Evolutionary conservation across 805 yeast species (phyloP).

Genomic region (Starmerella bombi): DNA sequence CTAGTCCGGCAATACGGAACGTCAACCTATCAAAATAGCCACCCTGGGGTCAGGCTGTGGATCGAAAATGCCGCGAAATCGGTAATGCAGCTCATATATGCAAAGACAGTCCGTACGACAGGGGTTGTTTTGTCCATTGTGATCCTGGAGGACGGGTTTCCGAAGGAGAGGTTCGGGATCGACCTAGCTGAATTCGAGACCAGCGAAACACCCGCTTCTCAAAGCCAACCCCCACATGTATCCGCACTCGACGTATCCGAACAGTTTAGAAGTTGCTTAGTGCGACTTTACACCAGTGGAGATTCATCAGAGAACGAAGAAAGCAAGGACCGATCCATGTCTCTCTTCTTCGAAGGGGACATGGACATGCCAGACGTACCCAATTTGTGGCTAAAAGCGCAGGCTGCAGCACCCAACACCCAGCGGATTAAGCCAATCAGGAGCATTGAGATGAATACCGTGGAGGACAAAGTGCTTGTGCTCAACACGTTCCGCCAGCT

Average conservation of each 20-base stretch:
- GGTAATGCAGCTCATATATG: constrained; percentile 6
- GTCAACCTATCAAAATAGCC: constrained; percentile 34
- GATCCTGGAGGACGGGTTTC: constrained; percentile 28
- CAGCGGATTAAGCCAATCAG: constrained; percentile 25
- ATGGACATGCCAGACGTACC: constrained; percentile 12
- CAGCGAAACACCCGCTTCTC: not conserved
- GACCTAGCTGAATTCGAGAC: constrained; percentile 24
- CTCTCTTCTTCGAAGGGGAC: constrained; percentile 15
- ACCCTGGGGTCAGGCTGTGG: constrained; percentile 37
- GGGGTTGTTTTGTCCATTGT: constrained; percentile 24
- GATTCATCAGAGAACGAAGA: not conserved
- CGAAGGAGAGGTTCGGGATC: constrained; percentile 32
- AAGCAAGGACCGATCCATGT: constrained; percentile 8
- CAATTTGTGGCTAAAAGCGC: constrained; percentile 26
- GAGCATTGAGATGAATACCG: constrained; percentile 1
- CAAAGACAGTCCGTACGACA: not conserved
- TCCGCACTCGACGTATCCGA: constrained; percentile 6
- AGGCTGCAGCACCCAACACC: constrained; percentile 33
- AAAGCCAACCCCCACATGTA: not conserved
- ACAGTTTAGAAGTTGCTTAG: constrained; percentile 15
- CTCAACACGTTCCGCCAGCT: constrained; percentile 26
- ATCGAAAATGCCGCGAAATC: constrained; percentile 29
- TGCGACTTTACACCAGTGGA: constrained; percentile 1
- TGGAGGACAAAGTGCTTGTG: constrained; percentile 1
- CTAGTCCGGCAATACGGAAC: constrained; percentile 33